Evolutionary conservation across 2,329 filamentous ascomycete genomes (phyloP).

Genomic region (Aspergillus piperis): DNA sequence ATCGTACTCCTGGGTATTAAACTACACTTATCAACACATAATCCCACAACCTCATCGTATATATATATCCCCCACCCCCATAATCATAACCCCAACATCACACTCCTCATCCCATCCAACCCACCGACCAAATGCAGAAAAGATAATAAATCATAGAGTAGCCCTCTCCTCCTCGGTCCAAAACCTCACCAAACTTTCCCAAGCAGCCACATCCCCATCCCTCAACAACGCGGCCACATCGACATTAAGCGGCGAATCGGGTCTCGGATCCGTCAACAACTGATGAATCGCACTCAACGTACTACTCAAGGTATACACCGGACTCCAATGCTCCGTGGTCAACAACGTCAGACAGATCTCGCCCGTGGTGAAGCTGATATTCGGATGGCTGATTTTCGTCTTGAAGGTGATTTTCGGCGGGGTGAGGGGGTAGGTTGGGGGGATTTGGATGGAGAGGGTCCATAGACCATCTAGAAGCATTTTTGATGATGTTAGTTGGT

Average conservation of each 20-base stretch:
- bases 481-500: too few species aligned
- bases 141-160: background rate
- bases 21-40: background rate
- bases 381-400: conserved; percentile 85
- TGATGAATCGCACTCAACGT: conserved; percentile 51
- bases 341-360: conserved; percentile 94
- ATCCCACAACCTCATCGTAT: background rate
- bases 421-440: conserved; percentile 72
- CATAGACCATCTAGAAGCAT: conserved; percentile 65
- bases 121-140: too few species aligned
- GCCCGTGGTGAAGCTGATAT: conserved; percentile 71
- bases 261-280: conserved; percentile 47
- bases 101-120: too few species aligned
- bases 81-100: too few species aligned
- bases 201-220: conserved; percentile 47
- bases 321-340: conserved; percentile 72
- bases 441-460: conserved; percentile 76
- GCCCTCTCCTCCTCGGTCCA: conserved; percentile 50
- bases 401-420: conserved; percentile 78
- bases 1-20: too few species aligned
- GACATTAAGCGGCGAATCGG: conserved; percentile 52
- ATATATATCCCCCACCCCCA: background rate
- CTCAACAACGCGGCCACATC: conserved; percentile 50
- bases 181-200: conserved; percentile 50
- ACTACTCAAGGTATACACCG: conserved; percentile 72